Conservation (phyloP, 768 basidiomycete genomes). For the Roridomyces roridus region DNA sequence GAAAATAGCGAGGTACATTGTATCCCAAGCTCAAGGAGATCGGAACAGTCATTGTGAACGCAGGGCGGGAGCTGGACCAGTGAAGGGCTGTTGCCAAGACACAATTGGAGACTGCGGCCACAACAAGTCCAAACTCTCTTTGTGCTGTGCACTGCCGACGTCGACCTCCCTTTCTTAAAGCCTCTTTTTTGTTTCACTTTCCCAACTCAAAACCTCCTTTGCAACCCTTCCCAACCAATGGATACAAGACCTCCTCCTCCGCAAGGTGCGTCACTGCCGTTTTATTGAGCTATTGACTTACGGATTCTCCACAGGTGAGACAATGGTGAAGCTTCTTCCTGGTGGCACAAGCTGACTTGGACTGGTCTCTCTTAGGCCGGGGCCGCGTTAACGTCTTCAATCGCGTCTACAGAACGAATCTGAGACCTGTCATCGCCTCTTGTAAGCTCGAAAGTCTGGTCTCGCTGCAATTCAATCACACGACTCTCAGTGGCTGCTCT, state of each 20-base stretch:
- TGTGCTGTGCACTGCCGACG: no score
- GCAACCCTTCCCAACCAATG: no score
- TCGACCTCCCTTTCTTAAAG: no score
- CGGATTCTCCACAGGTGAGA: no score
- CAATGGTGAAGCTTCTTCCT: no score
- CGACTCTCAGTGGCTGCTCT: slow-evolving; percentile 45
- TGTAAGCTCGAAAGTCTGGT: slow-evolving; percentile 32
- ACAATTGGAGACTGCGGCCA: no score
- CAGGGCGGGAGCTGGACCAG: no score
- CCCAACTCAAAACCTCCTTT: neutral
- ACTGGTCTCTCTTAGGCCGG: neutral
- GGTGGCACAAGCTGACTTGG: slow-evolving; percentile 21
- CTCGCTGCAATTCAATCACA: slow-evolving; percentile 23
- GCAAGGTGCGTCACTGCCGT: slow-evolving; percentile 37
- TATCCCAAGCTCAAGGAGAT: no score
- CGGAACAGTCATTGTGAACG: no score
- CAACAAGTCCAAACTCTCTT: no score
- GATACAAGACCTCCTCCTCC: slow-evolving; percentile 46
- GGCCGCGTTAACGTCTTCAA: slow-evolving; percentile 29
- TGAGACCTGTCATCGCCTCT: slow-evolving; percentile 66
- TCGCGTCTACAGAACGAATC: slow-evolving; percentile 56
- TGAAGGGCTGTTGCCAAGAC: no score
- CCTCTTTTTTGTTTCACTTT: neutral
- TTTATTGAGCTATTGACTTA: neutral
- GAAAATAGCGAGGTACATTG: no score